Conservation (phyloP, 2,329 filamentous ascomycete species). For the Gremmenia infestans region DNA sequence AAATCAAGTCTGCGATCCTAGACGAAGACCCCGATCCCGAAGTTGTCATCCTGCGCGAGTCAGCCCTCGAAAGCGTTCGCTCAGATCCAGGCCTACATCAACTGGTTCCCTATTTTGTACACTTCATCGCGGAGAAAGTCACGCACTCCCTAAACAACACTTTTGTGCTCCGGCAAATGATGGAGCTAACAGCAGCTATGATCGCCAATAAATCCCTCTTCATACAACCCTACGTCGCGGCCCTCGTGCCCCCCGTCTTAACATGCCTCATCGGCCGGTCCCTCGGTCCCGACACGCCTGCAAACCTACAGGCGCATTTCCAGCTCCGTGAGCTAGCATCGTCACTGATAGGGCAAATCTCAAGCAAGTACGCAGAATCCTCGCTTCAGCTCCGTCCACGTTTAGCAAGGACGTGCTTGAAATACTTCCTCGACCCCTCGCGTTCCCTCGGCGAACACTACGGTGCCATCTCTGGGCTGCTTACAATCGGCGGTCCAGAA, state of each 20-base stretch:
- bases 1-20: constrained; percentile 82
- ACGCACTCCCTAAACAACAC: constrained; percentile 89
- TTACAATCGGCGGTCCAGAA: constrained; percentile 67
- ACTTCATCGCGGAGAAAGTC: constrained; percentile 92
- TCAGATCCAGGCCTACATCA: constrained; percentile 93
- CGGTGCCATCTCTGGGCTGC: constrained; percentile 77
- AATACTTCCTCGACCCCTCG: constrained; percentile 82
- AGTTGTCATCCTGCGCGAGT: constrained; percentile 65
- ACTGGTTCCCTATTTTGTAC: constrained; percentile 91
- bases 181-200: constrained; percentile 81
- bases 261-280: constrained; percentile 87
- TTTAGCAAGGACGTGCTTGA: constrained; percentile 87
- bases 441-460: constrained; percentile 83
- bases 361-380: constrained; percentile 72
- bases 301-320: constrained; percentile 61
- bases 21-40: constrained; percentile 83
- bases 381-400: constrained; percentile 82
- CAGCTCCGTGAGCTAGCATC: constrained; percentile 79
- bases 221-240: constrained; percentile 54
- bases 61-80: constrained; percentile 77
- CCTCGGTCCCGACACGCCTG: constrained; percentile 44
- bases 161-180: constrained; percentile 85
- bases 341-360: constrained; percentile 73
- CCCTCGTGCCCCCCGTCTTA: constrained; percentile 78
- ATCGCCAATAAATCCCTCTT: constrained; percentile 80